Conservation (phyloP, 768 basidiomycete genomes). For the Kwoniella sp. region DNA sequence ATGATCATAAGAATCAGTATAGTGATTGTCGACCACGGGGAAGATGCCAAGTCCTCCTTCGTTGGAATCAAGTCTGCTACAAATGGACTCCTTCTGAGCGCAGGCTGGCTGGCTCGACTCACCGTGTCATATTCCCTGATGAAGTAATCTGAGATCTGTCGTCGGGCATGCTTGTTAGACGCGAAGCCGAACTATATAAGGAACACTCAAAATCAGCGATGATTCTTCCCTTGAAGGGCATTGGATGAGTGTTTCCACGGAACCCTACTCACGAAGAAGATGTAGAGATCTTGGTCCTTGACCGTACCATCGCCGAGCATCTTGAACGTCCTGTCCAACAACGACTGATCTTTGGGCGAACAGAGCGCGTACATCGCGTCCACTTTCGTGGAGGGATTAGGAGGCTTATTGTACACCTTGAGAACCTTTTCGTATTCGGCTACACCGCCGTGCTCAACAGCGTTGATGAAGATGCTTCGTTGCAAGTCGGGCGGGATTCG, state of each 20-base stretch:
- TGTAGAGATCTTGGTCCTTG: slow-evolving; percentile 58
- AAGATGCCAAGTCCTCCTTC: no score
- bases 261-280: slow-evolving; percentile 44
- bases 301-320: slow-evolving; percentile 61
- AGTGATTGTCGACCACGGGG: no score
- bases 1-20: no score
- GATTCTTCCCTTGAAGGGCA: neutral
- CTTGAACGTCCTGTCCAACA: slow-evolving; percentile 67
- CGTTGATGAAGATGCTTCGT: slow-evolving; percentile 60
- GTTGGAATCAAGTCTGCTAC: no score
- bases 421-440: slow-evolving; percentile 74
- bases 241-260: no score
- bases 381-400: slow-evolving; percentile 71
- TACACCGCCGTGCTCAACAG: slow-evolving; percentile 72
- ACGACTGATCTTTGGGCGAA: slow-evolving; percentile 62
- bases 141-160: slow-evolving; percentile 66
- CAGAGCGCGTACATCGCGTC: slow-evolving; percentile 67
- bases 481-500: slow-evolving; percentile 79
- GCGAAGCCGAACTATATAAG: slow-evolving; percentile 62
- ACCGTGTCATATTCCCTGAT: slow-evolving; percentile 70
- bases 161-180: slow-evolving; percentile 63
- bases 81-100: no score
- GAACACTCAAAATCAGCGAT: neutral
- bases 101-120: slow-evolving; percentile 38
- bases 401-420: slow-evolving; percentile 69